phyloP scores from a whole-genome alignment of 1,284 basidiomycete genomes.

The Apiotrichum porosum region DNA sequence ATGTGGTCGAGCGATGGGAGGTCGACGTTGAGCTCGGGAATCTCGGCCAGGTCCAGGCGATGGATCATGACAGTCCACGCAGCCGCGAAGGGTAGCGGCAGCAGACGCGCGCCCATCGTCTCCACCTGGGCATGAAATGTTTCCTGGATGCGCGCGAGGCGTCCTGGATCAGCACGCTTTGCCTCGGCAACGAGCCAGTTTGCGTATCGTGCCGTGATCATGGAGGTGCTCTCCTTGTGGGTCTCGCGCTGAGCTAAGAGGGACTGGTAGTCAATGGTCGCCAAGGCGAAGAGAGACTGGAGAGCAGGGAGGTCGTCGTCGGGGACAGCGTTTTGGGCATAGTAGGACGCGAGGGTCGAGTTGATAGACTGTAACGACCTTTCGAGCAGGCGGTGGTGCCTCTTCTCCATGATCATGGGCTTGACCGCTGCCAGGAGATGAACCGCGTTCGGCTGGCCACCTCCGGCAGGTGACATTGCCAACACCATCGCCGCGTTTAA shows the following conservation, averaged over 20 bases:
- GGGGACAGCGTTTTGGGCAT: not conserved
- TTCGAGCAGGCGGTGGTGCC: no score
- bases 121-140: constrained; percentile 10
- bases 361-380: no score
- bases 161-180: not conserved
- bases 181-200: constrained; percentile 11
- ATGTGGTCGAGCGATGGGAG: constrained; percentile 1
- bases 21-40: not conserved
- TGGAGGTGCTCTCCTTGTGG: not conserved
- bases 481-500: no score
- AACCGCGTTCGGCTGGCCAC: no score
- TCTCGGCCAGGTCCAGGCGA: not conserved
- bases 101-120: no score
- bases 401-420: no score
- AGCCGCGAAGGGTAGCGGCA: not conserved
- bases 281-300: constrained; percentile 5
- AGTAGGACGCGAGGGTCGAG: no score
- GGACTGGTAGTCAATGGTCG: no score
- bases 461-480: no score
- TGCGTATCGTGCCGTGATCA: constrained; percentile 6
- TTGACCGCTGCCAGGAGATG: no score
- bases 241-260: not conserved
- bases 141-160: constrained; percentile 2
- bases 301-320: constrained; percentile 1
- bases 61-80: constrained; percentile 14